These are phyloP conservation scores for Amorphotheca resinae DNA, from an alignment of 495 filamentous ascomycete species.

Conservation along the genomic window DNA sequence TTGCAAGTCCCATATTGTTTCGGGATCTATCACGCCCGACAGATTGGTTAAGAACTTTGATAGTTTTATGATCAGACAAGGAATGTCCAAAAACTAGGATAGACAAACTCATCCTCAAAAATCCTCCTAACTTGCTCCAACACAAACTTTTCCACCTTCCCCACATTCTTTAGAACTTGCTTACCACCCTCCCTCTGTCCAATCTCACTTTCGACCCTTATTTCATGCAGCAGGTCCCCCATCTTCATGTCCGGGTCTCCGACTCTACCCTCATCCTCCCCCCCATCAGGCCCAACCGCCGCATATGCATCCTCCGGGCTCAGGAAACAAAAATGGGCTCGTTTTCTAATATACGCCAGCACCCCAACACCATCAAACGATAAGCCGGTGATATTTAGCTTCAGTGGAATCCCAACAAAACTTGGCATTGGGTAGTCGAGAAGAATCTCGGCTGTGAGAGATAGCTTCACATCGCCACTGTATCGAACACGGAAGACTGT, in stretches of 20 bases:
- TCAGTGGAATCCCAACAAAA: constrained; percentile 86
- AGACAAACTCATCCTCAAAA: constrained; percentile 97
- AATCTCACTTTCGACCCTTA: constrained; percentile 94
- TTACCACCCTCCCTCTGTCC: constrained; percentile 81
- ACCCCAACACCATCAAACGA: constrained; percentile 92
- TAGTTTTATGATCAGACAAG: constrained; percentile 61
- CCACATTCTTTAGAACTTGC: constrained; percentile 93
- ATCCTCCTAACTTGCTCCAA: constrained; percentile 92
- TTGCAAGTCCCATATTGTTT: too few relatives aligned
- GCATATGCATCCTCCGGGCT: constrained; percentile 75
- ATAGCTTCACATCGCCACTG: constrained; percentile 68
- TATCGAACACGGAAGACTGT: constrained; percentile 84
- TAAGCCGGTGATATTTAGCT: constrained; percentile 84
- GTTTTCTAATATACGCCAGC: constrained; percentile 73
- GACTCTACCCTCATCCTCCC: constrained; percentile 24
- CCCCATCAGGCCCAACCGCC: constrained; percentile 36
- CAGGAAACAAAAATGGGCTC: constrained; percentile 84
- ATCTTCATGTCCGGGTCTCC: constrained; percentile 31
- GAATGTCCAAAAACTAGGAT: constrained; percentile 97
- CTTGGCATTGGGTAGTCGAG: constrained; percentile 96
- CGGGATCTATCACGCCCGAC: too few relatives aligned
- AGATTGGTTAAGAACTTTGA: too few relatives aligned
- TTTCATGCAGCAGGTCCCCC: constrained; percentile 76
- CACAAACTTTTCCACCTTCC: constrained; percentile 96
- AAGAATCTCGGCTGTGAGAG: constrained; percentile 83